Evolutionary conservation across 305 asterid species (phyloP), one percentile per base, ranked within the genome.

Genomic region (Fraxinus greggii): DNA sequence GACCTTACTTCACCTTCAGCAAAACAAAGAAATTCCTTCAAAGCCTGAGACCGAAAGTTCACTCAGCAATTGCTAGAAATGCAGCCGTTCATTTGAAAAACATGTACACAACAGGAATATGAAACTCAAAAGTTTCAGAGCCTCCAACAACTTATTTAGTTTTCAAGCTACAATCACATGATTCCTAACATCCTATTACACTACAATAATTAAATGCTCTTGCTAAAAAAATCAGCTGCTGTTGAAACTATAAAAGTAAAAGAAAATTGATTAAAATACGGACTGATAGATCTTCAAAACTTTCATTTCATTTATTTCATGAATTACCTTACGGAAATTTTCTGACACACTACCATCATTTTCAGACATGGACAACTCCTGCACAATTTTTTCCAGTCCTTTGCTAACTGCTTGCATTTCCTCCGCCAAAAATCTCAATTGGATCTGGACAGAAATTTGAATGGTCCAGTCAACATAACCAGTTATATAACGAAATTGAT

Each of bases 331-430:
- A 81, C 91, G 87, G 45, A 95, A 95, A 36, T 86, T 79, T 65
- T 90, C 95, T 38, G 97, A 95, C 82, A 92, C 91, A 54, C 91
- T 89, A 78, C 99, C 99, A 81, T 95, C 99, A 67, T 86, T 91
- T 86, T 93, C 98, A 75, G 97, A 89, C 95, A 90, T 85, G 86
- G 99, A 89, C 84, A 95, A 81, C 85, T 95, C 99, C 86, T 95
- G 98, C 83, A 92, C 88, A 81, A 95, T 91, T 85, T 92, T 95
- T 87, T 95, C 98, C 28, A 95, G 94, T 42, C 99, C 99, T 92
- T 95, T 95, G 90, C 88, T 95, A 86, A 95, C 88, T 76, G 97
- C 94, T 91, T 95, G 98, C 99, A 95, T 95, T 88, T 93, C 99
- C 92, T 93, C 99, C 3, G 99, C 99, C 86, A 95, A 88, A 82